These are phyloP conservation scores for Blastobotrys apis DNA, from an alignment of 1,139 yeast genomes.

Conservation along the genomic window DNA sequence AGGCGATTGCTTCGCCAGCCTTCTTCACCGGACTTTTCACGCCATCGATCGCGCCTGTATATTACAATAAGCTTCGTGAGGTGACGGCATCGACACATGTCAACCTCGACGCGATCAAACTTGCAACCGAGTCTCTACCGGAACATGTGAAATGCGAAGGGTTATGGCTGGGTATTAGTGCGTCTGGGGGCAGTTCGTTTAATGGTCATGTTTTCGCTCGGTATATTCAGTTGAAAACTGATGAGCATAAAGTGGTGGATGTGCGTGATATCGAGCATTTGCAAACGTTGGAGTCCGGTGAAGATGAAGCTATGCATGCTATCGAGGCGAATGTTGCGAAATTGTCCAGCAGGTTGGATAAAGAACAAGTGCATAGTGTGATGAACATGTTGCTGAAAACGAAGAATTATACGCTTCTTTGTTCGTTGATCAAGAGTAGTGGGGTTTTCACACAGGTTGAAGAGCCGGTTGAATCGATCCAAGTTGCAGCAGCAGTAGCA, in stretches of 20 bases:
- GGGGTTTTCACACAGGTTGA: background rate
- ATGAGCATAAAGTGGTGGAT: background rate
- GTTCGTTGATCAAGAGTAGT: conserved; percentile 5
- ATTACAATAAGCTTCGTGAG: background rate
- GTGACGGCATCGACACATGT: background rate
- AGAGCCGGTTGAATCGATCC: background rate
- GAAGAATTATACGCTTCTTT: conserved; percentile 1
- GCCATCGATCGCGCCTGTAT: background rate
- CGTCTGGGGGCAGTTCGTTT: background rate
- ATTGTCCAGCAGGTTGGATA: background rate
- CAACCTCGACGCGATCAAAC: background rate
- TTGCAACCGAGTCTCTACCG: background rate
- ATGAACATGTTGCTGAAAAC: background rate
- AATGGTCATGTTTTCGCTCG: conserved; percentile 6
- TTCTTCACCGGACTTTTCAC: background rate
- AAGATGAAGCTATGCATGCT: background rate
- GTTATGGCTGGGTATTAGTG: conserved; percentile 7
- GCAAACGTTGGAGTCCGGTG: background rate
- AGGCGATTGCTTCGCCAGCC: too few relatives aligned
- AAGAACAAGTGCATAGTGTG: background rate
- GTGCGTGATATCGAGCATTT: background rate
- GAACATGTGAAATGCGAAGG: conserved; percentile 10
- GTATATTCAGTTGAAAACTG: conserved; percentile 10
- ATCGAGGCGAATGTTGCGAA: conserved; percentile 3
- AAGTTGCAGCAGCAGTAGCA: conserved; percentile 10